Conservation (phyloP, 805 yeast genomes). For the Yarrowia phangngaensis region DNA sequence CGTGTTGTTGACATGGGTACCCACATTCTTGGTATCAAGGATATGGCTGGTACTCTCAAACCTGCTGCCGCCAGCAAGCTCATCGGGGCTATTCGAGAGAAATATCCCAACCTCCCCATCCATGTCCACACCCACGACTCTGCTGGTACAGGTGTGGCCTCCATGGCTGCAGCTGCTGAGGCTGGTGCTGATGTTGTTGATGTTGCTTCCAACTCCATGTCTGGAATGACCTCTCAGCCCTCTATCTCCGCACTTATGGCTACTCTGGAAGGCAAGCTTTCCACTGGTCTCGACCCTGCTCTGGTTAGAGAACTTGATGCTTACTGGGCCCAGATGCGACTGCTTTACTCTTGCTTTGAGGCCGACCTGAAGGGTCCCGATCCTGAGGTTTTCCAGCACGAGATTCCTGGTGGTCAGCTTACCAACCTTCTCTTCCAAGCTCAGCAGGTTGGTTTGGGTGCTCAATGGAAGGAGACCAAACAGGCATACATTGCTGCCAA, state of each 20-base stretch:
- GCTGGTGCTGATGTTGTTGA: constrained; percentile 99
- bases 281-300: constrained; percentile 64
- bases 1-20: constrained; percentile 90
- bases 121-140: constrained; percentile 99
- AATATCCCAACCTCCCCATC: constrained; percentile 90
- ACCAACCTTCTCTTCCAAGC: constrained; percentile 98
- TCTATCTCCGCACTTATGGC: constrained; percentile 90
- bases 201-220: constrained; percentile 94
- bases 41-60: constrained; percentile 99
- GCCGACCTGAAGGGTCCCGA: constrained; percentile 99
- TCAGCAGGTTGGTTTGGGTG: constrained; percentile 96
- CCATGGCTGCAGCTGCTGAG: constrained; percentile 87
- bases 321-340: constrained; percentile 99
- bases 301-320: constrained; percentile 80
- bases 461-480: constrained; percentile 95
- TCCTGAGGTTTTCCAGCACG: constrained; percentile 97
- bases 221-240: constrained; percentile 98
- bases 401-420: constrained; percentile 99
- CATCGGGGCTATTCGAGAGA: constrained; percentile 74
- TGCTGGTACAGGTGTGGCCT: constrained; percentile 98
- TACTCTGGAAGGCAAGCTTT: constrained; percentile 79
- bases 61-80: constrained; percentile 87
- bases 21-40: constrained; percentile 94
- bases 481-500: constrained; percentile 91
- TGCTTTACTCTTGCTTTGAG: constrained; percentile 93